Conservation (phyloP, 495 filamentous ascomycete genomes). For the Neurospora pannonica region DNA sequence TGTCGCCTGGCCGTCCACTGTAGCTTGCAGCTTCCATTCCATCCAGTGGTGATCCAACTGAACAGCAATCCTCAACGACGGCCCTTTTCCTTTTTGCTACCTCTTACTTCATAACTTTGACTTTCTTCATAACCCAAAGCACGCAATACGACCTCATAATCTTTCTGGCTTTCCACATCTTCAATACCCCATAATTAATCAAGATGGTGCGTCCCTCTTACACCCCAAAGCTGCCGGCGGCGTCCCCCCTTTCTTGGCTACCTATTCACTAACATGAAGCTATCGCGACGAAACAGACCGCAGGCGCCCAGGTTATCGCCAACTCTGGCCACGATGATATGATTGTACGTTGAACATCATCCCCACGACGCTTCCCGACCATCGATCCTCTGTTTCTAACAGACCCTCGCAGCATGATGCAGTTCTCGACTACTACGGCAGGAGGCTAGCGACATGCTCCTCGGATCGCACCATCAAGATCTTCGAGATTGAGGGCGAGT, state of each 20-base stretch:
- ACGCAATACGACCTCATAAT: background rate
- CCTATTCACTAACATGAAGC: background rate
- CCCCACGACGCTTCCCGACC: background rate
- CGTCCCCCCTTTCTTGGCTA: background rate
- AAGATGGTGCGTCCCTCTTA: background rate
- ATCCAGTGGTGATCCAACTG: background rate
- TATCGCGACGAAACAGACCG: slow-evolving; percentile 9
- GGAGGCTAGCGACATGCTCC: slow-evolving; percentile 91
- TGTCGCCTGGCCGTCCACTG: background rate
- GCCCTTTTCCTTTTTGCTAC: background rate
- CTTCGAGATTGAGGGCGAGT: slow-evolving; percentile 93
- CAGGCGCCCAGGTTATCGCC: slow-evolving; percentile 26
- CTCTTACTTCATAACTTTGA: background rate
- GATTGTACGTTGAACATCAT: slow-evolving; percentile 65
- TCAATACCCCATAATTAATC: background rate
- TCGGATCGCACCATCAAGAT: slow-evolving; percentile 99
- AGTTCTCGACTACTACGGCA: slow-evolving; percentile 95
- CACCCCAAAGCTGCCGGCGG: background rate
- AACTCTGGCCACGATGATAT: slow-evolving; percentile 83
- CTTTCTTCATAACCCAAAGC: background rate
- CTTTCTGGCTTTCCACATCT: background rate
- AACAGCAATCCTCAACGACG: background rate
- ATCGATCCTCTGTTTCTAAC: background rate
- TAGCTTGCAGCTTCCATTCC: background rate
- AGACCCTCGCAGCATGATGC: slow-evolving; percentile 70